Conservation (phyloP, 768 basidiomycete genomes). For the Naematelia aurantialba region DNA sequence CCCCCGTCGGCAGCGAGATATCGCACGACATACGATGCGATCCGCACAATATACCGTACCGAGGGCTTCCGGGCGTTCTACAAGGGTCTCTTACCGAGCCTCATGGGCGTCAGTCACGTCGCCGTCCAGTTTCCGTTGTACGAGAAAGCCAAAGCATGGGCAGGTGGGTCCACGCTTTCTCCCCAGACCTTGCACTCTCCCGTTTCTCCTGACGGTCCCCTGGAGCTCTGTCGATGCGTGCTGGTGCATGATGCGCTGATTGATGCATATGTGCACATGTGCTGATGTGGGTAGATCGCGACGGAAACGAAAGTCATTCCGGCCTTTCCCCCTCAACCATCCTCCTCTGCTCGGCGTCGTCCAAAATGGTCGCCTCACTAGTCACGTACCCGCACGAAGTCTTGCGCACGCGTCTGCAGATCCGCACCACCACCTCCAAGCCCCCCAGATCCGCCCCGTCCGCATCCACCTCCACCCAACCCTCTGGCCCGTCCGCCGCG, state of each 20-base stretch:
- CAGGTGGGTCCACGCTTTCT: slow-evolving; percentile 61
- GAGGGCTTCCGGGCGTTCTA: slow-evolving; percentile 90
- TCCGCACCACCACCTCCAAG: too few species aligned
- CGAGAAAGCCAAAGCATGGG: slow-evolving; percentile 80
- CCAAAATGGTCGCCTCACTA: slow-evolving; percentile 93
- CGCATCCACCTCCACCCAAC: background rate
- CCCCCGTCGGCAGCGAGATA: slow-evolving; percentile 65
- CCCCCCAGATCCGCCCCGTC: slow-evolving; percentile 6
- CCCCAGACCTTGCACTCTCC: background rate
- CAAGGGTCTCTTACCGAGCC: slow-evolving; percentile 84
- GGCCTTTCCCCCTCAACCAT: slow-evolving; percentile 62
- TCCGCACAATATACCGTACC: slow-evolving; percentile 77
- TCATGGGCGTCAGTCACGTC: slow-evolving; percentile 89
- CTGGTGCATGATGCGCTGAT: background rate
- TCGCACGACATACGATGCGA: slow-evolving; percentile 84
- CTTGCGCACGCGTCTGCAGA: slow-evolving; percentile 94
- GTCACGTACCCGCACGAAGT: slow-evolving; percentile 99
- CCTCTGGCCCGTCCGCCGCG: slow-evolving; percentile 1
- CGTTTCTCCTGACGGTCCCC: background rate
- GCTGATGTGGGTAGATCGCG: slow-evolving; percentile 20
- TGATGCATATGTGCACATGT: background rate
- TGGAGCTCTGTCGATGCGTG: background rate
- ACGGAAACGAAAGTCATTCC: slow-evolving; percentile 44
- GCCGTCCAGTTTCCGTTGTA: slow-evolving; percentile 97
- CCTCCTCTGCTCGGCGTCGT: slow-evolving; percentile 81